These are phyloP conservation scores for Colletotrichum sp. DNA, from an alignment of 2,329 filamentous ascomycete species.

Conservation along the genomic window DNA sequence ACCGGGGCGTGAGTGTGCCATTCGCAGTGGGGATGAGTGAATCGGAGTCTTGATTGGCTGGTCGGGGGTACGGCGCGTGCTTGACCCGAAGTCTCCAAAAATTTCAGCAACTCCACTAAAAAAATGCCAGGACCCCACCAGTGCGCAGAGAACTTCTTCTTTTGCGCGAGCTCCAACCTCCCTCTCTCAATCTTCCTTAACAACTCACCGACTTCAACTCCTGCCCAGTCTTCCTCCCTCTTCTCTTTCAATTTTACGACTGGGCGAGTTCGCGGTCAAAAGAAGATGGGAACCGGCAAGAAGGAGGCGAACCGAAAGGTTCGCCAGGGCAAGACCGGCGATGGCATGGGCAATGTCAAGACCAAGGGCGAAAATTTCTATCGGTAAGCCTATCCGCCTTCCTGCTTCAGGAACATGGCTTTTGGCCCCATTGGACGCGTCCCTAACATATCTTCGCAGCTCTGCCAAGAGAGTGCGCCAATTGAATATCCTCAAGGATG, in stretches of 20 bases:
- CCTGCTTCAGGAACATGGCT: neutral
- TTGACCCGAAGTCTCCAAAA: slow-evolving; percentile 18
- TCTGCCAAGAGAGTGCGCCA: slow-evolving; percentile 86
- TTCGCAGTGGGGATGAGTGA: neutral
- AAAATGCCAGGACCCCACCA: slow-evolving; percentile 16
- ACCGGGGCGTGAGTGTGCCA: neutral
- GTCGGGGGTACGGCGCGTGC: slow-evolving; percentile 11
- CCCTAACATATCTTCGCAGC: slow-evolving; percentile 30
- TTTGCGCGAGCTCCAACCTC: slow-evolving; percentile 14
- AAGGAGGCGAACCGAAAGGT: slow-evolving; percentile 85
- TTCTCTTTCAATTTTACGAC: slow-evolving; percentile 13
- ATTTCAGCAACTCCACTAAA: slow-evolving; percentile 18
- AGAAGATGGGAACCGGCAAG: slow-evolving; percentile 83
- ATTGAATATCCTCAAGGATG: slow-evolving; percentile 90
- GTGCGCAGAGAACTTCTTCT: slow-evolving; percentile 16
- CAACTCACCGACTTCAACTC: slow-evolving; percentile 8
- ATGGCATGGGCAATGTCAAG: slow-evolving; percentile 91
- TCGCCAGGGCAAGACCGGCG: slow-evolving; percentile 83
- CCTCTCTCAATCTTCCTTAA: slow-evolving; percentile 20
- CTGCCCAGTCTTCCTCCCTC: slow-evolving; percentile 1
- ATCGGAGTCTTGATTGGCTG: neutral
- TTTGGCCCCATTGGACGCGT: neutral
- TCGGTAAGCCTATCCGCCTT: slow-evolving; percentile 58
- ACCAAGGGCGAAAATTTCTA: slow-evolving; percentile 99
- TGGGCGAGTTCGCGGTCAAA: slow-evolving; percentile 18